These are phyloP conservation scores for Arthrinium puccinioides DNA, from an alignment of 2,329 filamentous ascomycete genomes.

Conservation along the genomic window DNA sequence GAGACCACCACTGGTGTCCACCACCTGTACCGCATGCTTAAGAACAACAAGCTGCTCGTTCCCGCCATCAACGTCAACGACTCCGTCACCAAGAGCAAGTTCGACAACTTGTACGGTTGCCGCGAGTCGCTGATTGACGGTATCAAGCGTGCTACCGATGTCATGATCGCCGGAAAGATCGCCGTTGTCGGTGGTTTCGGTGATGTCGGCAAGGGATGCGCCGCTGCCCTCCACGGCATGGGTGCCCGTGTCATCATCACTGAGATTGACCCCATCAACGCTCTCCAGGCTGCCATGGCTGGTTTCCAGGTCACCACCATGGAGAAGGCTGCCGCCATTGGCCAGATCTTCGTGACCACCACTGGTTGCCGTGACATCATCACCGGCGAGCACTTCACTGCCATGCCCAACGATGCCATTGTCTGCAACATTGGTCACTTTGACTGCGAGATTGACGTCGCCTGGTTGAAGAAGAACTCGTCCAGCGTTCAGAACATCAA, in stretches of 20 bases:
- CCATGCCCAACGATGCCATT: conserved; percentile 95
- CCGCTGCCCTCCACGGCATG: conserved; percentile 92
- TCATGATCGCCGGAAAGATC: conserved; percentile 99
- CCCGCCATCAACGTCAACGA: conserved; percentile 99
- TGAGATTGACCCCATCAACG: conserved; percentile 98
- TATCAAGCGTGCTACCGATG: conserved; percentile 99
- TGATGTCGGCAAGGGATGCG: conserved; percentile 99
- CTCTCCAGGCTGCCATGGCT: conserved; percentile 95
- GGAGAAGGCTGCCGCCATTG: conserved; percentile 83
- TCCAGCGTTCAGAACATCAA: conserved; percentile 96
- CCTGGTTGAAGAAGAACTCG: conserved; percentile 97
- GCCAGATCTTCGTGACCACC: conserved; percentile 99
- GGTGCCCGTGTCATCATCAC: conserved; percentile 94
- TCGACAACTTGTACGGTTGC: conserved; percentile 99
- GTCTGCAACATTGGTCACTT: conserved; percentile 99
- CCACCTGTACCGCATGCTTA: conserved; percentile 98
- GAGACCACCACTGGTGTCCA: conserved; percentile 99
- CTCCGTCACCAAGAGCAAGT: conserved; percentile 99
- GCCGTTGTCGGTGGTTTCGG: conserved; percentile 96
- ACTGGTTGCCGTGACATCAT: conserved; percentile 99
- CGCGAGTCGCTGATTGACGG: conserved; percentile 97
- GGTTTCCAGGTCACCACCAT: conserved; percentile 96
- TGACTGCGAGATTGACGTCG: conserved; percentile 99
- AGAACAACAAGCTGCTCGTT: conserved; percentile 80
- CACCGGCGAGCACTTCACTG: conserved; percentile 83